Evolutionary conservation across 1,139 yeast species (phyloP).

Genomic region (Zhuliangozyma blackwelliae): DNA sequence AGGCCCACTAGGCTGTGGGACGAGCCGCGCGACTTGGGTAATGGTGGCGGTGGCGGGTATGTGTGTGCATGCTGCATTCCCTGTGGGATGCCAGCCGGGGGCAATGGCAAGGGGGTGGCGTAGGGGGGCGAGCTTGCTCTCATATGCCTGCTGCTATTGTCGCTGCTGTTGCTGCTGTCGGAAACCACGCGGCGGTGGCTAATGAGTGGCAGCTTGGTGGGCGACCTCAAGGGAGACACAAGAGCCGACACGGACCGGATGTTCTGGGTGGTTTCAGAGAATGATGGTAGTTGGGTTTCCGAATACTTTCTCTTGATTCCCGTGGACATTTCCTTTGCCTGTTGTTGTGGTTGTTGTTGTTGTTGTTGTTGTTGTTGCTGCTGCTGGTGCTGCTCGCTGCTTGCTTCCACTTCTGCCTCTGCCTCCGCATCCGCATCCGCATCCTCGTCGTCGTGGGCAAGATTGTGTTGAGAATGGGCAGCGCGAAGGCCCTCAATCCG

Average conservation of each 20-base stretch:
- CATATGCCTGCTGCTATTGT: neutral
- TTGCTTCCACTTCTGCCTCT: neutral
- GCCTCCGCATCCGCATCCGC: neutral
- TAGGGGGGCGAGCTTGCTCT: constrained; percentile 8
- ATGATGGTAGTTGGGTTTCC: constrained; percentile 26
- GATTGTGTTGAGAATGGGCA: too few relatives aligned
- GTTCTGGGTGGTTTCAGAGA: constrained; percentile 24
- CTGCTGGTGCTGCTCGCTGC: too few relatives aligned
- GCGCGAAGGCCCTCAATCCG: constrained; percentile 15
- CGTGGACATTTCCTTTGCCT: constrained; percentile 11
- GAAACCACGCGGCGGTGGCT: constrained; percentile 24
- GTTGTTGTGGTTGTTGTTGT: neutral
- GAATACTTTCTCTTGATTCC: constrained; percentile 20
- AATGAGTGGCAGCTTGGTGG: constrained; percentile 27
- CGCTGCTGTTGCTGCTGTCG: constrained; percentile 21
- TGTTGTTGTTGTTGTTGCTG: too few relatives aligned
- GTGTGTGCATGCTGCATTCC: constrained; percentile 3
- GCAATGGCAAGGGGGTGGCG: constrained; percentile 14
- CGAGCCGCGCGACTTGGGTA: constrained; percentile 10
- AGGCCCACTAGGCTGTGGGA: constrained; percentile 7
- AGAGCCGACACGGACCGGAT: constrained; percentile 13
- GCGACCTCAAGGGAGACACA: constrained; percentile 31
- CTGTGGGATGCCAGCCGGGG: constrained; percentile 13
- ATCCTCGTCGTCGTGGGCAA: too few relatives aligned
- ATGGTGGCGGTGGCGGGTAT: constrained; percentile 8